Percentiles rank a stretch among this genome's conserved stretches.
phyloP scores from a whole-genome alignment of 1,139 yeast species.

The Pichia sp. region DNA sequence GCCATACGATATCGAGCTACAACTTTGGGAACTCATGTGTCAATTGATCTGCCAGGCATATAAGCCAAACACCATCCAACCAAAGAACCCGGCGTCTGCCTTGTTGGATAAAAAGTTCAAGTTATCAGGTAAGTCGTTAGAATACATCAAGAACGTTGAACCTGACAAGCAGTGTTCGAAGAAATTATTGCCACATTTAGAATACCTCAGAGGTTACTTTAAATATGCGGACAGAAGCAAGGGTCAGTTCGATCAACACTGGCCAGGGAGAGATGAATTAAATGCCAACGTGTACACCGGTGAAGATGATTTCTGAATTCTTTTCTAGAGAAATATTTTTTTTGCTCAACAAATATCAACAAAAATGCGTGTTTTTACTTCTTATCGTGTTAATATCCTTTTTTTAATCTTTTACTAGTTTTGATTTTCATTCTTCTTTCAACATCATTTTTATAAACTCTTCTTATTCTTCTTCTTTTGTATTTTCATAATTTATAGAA shows the following conservation, averaged over 20 bases:
- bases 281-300: not conserved
- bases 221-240: slow-evolving; percentile 3
- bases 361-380: too few species aligned
- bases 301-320: too few species aligned
- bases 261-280: slow-evolving; percentile 2
- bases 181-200: slow-evolving; percentile 33
- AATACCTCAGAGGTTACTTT: slow-evolving; percentile 26
- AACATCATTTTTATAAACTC: too few species aligned
- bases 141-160: slow-evolving; percentile 27
- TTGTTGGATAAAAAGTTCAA: slow-evolving; percentile 18
- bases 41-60: slow-evolving; percentile 35
- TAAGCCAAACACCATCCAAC: slow-evolving; percentile 12
- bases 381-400: too few species aligned
- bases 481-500: not conserved
- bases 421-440: too few species aligned
- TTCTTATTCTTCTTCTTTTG: slow-evolving; percentile 6
- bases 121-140: slow-evolving; percentile 31
- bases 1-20: slow-evolving; percentile 36
- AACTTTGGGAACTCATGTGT: slow-evolving; percentile 36
- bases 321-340: too few species aligned
- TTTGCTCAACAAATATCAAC: too few species aligned
- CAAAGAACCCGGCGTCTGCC: slow-evolving; percentile 18
- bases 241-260: not conserved
- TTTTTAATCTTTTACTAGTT: too few species aligned
- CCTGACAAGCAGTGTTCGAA: slow-evolving; percentile 30